Base-by-base conservation (phyloP, 2,329 filamentous ascomycete genomes). In the Neonectria neomacrospora region DNA sequence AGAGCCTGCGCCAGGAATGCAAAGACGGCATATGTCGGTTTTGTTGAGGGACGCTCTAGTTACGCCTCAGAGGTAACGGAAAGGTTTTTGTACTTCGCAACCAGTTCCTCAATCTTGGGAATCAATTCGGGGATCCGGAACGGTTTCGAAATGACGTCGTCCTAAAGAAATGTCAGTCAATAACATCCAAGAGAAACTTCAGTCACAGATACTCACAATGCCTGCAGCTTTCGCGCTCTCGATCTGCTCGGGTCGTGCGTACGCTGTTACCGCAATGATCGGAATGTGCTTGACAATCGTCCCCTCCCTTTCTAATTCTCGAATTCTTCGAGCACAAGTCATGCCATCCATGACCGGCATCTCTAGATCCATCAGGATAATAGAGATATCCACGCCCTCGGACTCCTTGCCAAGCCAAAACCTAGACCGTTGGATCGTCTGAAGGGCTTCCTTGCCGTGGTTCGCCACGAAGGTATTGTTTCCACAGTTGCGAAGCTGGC, bases 321-420 rank as follows among this genome's bases (percentile, higher is more conserved):
- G 85, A 56, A 95, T 93, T 63, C 82, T 86, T 44, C 85, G 83
- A 12, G 91, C 89, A 66, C 91, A 93, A 2, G 90, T 90, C 76
- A 92, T 86, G 37, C 92, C 92, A 71, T 94, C 91, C 91, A 94
- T 94, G 45, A 93, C 85, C 1, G 91, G 91, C 91, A 94, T 94
- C 72, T 94, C 91, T 51, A 93, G 82, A 73, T 94, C 92, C 91
- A 94, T 93, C 6, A 94, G 77, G 12, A 94, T 89, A 48, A 93
- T 83, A 9, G 88, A 87, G 23, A 92, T 83, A 51, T 88, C 83
- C 9, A 82, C 77, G 2, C 83, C 83, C 14, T 80, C 77, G 16
- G 76, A 63, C 64, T 83, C 81, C 9, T 82, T 78, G 14, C 82
- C 82, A 22, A 75, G 73, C 87, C 87, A 88, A 73, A 86, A 88